Evolutionary conservation across 768 basidiomycete genomes (phyloP).

Genomic region (Calvatia gigantea): DNA sequence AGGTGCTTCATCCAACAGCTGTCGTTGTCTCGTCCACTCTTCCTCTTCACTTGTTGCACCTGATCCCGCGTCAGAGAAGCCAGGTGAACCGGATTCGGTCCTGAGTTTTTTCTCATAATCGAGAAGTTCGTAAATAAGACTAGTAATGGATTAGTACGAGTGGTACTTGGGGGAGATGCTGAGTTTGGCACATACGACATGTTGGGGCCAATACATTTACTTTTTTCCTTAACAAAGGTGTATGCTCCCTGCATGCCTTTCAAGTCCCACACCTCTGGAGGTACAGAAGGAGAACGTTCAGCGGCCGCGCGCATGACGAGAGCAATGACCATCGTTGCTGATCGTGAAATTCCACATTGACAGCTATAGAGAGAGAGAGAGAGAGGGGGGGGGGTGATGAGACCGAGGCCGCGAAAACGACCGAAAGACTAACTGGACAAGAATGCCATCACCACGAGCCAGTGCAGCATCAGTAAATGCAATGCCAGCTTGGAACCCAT

Average conservation of each 20-base stretch:
- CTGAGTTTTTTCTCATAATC: conserved; percentile 83
- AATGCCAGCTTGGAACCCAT: conserved; percentile 80
- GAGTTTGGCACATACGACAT: conserved; percentile 71
- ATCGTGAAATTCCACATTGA: conserved; percentile 91
- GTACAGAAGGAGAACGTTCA: conserved; percentile 57
- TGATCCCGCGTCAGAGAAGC: conserved; percentile 40
- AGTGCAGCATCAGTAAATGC: conserved; percentile 76
- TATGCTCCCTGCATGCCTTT: conserved; percentile 91
- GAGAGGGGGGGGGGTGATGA: conserved; percentile 16
- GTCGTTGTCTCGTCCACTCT: conserved; percentile 75
- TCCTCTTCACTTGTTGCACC: conserved; percentile 59
- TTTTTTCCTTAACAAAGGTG: conserved; percentile 85
- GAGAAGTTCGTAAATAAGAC: conserved; percentile 89
- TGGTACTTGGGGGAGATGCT: conserved; percentile 13
- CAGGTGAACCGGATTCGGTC: conserved; percentile 44
- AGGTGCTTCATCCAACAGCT: conserved; percentile 50
- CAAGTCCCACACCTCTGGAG: conserved; percentile 72
- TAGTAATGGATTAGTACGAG: conserved; percentile 27
- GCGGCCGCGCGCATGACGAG: conserved; percentile 93
- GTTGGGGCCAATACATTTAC: conserved; percentile 85
- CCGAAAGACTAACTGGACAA: conserved; percentile 69
- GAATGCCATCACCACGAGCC: conserved; percentile 71
- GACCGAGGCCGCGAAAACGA: conserved; percentile 14
- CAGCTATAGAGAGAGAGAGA: conserved; percentile 49
- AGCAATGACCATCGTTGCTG: conserved; percentile 86